phyloP scores from a whole-genome alignment of 495 filamentous ascomycete species.

The Xylaria cubensis region DNA sequence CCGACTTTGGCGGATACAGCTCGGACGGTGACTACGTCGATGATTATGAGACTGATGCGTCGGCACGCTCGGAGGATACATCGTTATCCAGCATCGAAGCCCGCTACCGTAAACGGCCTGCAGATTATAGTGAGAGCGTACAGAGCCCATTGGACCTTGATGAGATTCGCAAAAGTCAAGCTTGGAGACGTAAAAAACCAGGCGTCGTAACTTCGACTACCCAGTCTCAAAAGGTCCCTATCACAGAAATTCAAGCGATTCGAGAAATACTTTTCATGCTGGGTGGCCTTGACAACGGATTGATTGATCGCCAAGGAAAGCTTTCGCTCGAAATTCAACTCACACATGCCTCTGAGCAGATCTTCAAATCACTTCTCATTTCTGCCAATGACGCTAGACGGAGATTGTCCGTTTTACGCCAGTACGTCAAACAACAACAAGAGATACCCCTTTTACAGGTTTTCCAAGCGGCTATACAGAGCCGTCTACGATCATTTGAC shows the following conservation, averaged over 20 bases:
- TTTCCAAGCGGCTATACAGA: conserved; percentile 53
- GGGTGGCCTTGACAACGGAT: conserved; percentile 73
- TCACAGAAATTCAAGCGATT: conserved; percentile 76
- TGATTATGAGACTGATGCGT: conserved; percentile 46
- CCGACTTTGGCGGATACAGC: conserved; percentile 77
- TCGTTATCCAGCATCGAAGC: conserved; percentile 50
- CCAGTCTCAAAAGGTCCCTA: conserved; percentile 48
- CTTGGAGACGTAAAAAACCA: conserved; percentile 57
- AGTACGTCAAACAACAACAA: conserved; percentile 40
- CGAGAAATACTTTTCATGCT: conserved; percentile 88
- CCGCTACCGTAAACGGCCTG: conserved; percentile 44
- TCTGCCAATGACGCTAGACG: conserved; percentile 50
- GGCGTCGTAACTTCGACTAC: conserved; percentile 32
- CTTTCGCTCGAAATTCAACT: conserved; percentile 46
- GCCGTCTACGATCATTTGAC: conserved; percentile 53
- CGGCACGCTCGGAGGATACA: conserved; percentile 44
- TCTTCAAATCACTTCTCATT: conserved; percentile 48
- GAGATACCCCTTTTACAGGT: conserved; percentile 56
- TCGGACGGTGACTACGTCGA: conserved; percentile 57
- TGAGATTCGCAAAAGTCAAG: conserved; percentile 64
- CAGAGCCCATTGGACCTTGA: conserved; percentile 52
- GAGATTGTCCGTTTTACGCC: conserved; percentile 47
- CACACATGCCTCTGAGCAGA: conserved; percentile 47
- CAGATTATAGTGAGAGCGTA: conserved; percentile 43
- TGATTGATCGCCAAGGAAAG: conserved; percentile 61